Evolutionary conservation across 164 flowering plant species (phyloP).

Genomic region (Dillenia suffruticosa): DNA sequence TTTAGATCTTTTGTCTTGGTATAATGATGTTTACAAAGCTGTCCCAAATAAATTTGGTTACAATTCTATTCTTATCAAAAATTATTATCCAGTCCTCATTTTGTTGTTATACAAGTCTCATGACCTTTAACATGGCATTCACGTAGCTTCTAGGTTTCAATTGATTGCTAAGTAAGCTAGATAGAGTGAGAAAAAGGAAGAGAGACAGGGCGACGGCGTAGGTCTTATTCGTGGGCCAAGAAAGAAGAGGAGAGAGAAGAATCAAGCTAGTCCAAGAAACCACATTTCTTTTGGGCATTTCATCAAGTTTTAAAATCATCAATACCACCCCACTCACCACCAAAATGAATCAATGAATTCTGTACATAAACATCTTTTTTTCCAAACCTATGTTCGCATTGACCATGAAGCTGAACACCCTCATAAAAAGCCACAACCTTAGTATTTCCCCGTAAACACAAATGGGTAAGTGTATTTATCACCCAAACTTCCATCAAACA

Average conservation of each 20-base stretch:
- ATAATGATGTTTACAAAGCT: no score
- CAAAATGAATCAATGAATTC: constrained; percentile 53
- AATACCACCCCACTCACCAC: constrained; percentile 41
- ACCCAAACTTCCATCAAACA: constrained; percentile 27
- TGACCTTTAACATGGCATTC: no score
- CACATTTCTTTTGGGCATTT: constrained; percentile 55
- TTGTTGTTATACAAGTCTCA: no score
- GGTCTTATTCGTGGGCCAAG: no score
- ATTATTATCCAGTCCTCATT: no score
- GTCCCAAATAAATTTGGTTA: no score
- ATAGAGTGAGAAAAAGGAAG: no score
- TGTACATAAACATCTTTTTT: constrained; percentile 28
- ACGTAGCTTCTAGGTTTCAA: no score
- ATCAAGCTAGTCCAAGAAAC: constrained; percentile 68
- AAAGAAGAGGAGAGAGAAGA: background rate
- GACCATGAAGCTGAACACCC: constrained; percentile 52
- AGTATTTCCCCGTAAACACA: constrained; percentile 38
- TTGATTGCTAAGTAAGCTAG: no score
- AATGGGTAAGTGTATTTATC: constrained; percentile 50
- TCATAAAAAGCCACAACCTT: constrained; percentile 26
- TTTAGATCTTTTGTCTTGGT: no score
- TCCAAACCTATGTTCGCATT: constrained; percentile 37
- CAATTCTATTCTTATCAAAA: no score
- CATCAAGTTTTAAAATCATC: constrained; percentile 35
- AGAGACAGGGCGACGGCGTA: no score